phyloP scores from a whole-genome alignment of 208 protist genomes.

The Kentomonas sorsogonicus region DNA sequence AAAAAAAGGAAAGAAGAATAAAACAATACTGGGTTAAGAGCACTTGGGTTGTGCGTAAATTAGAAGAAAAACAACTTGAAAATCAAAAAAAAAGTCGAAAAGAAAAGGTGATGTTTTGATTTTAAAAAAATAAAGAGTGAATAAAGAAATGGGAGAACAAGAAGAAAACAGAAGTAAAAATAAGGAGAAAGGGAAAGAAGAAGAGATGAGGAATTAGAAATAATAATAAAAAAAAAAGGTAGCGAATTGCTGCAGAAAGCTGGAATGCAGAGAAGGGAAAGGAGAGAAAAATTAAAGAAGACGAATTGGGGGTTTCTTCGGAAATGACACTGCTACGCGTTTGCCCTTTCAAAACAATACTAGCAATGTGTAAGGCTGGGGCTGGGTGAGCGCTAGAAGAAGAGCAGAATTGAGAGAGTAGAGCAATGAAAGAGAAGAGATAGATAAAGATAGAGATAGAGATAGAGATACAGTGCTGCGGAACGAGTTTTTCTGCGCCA shows the following conservation, averaged over 20 bases:
- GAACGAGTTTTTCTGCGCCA: neutral
- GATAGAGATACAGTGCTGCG: neutral
- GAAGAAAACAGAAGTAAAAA: neutral
- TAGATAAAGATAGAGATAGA: conserved; percentile 14
- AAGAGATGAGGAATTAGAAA: neutral
- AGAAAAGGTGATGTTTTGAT: conserved; percentile 9
- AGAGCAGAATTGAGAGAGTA: too few species aligned
- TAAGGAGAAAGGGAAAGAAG: conserved; percentile 12
- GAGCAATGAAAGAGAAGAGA: neutral
- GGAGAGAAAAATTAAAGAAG: neutral
- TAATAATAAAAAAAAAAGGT: conserved; percentile 3
- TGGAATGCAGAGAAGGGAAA: neutral
- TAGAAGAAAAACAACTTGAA: conserved; percentile 7
- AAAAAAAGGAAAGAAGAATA: neutral
- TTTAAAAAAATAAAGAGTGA: neutral
- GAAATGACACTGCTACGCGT: too few species aligned
- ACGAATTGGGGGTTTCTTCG: neutral
- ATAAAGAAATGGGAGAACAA: neutral
- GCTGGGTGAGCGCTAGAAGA: too few species aligned
- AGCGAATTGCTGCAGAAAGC: neutral
- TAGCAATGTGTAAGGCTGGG: conserved; percentile 4
- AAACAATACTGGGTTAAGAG: conserved; percentile 1
- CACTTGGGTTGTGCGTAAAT: neutral
- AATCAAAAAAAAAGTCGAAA: conserved; percentile 11
- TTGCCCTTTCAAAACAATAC: neutral